phyloP scores from a whole-genome alignment of 2,329 filamentous ascomycete species.

The Colletotrichum endophyticum region DNA sequence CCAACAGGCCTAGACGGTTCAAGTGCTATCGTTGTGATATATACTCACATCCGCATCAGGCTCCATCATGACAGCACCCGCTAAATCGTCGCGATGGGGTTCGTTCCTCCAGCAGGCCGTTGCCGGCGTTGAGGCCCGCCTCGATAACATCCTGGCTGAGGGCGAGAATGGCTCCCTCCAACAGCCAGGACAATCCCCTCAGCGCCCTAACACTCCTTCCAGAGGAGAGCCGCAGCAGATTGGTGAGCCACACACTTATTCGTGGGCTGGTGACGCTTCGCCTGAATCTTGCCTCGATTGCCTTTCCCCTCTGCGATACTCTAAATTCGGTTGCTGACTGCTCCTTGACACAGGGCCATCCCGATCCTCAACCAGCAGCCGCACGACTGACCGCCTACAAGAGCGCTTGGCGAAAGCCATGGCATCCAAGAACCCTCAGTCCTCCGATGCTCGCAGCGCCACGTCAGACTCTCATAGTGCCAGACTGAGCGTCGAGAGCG shows the following conservation, averaged over 20 bases:
- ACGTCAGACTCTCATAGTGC: not conserved
- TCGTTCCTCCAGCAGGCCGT: slow-evolving; percentile 88
- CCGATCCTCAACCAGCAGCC: slow-evolving; percentile 66
- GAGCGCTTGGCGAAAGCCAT: slow-evolving; percentile 89
- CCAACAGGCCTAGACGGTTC: slow-evolving; percentile 2
- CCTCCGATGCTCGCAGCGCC: slow-evolving; percentile 1
- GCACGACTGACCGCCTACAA: slow-evolving; percentile 82
- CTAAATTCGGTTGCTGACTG: slow-evolving; percentile 24
- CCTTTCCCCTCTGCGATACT: not conserved
- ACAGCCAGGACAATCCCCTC: not conserved
- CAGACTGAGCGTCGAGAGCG: not conserved
- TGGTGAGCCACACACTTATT: not conserved
- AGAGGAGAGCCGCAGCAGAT: not conserved
- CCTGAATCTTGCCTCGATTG: not conserved
- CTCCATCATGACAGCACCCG: slow-evolving; percentile 50
- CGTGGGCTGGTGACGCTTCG: not conserved
- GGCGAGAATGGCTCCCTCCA: slow-evolving; percentile 49
- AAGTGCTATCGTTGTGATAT: slow-evolving; percentile 32
- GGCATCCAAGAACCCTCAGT: slow-evolving; percentile 63
- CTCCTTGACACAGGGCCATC: slow-evolving; percentile 47
- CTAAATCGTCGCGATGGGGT: slow-evolving; percentile 72
- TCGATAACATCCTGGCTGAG: slow-evolving; percentile 91
- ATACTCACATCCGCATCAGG: not conserved
- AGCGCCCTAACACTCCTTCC: not conserved
- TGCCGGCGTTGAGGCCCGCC: slow-evolving; percentile 88